Percentiles rank a stretch among this genome's conserved stretches.
Conservation (phyloP, 768 basidiomycete genomes). For the Agrocybe chaxingu region DNA sequence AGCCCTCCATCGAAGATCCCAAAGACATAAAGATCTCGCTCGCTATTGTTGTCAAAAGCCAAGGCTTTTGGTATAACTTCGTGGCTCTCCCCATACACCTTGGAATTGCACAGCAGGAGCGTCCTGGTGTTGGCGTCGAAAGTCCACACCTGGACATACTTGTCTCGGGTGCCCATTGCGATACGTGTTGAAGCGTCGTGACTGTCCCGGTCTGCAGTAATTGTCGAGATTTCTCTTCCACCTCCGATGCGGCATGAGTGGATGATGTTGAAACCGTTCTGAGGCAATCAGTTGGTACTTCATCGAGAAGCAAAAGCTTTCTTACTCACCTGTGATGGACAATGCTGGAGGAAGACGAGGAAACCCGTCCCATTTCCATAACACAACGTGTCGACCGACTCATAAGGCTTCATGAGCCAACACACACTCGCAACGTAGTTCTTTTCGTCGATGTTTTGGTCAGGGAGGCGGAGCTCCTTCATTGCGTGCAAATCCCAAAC, state of each 20-base stretch:
- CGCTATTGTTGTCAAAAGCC: neutral
- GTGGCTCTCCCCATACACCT: too few relatives aligned
- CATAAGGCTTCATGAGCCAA: conserved; percentile 10
- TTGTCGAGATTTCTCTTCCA: conserved; percentile 4
- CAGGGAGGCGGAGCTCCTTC: conserved; percentile 6
- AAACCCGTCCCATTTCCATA: conserved; percentile 11
- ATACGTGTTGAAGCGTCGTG: too few relatives aligned
- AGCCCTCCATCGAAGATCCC: conserved; percentile 6
- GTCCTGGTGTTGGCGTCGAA: too few relatives aligned
- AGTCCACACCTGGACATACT: too few relatives aligned
- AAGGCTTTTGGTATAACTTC: too few relatives aligned
- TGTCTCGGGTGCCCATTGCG: too few relatives aligned
- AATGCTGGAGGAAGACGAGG: conserved; percentile 7
- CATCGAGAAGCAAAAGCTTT: neutral
- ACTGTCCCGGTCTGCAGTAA: too few relatives aligned
- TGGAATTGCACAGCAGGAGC: too few relatives aligned
- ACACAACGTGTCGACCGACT: conserved; percentile 9
- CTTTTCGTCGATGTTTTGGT: conserved; percentile 7
- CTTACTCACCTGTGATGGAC: conserved; percentile 4
- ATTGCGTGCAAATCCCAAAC: conserved; percentile 10
- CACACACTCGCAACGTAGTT: conserved; percentile 7
- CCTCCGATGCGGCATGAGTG: conserved; percentile 2
- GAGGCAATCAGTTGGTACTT: too few relatives aligned
- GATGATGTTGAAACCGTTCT: conserved; percentile 5
- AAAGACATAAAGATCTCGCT: conserved; percentile 7